Base-by-base conservation (phyloP, 2,329 filamentous ascomycete genomes). In the Fusarium duplospermum region DNA sequence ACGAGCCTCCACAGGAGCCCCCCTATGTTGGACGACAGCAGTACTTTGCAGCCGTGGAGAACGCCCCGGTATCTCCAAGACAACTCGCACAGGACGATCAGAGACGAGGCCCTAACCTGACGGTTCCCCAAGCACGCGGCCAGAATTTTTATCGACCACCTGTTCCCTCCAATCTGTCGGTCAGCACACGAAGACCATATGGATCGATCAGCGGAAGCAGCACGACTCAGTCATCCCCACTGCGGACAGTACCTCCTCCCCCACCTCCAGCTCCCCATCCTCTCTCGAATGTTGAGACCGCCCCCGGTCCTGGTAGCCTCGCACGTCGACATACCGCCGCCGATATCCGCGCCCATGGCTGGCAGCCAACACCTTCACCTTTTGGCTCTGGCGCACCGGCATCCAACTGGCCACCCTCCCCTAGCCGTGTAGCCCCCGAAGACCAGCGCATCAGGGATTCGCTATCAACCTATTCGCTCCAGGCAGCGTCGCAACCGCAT, bases 261-360 rank as follows among this genome's bases (percentile, higher is more conserved):
- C 91, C 92, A 60, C 87, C 87, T 72, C 87, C 83, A 73, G 89
- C 90, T 36, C 89, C 91, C 35, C 93, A 94, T 79, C 91, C 91
- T 36, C 86, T 92, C 22, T 89, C 92, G 20, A 86, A 89, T 66
- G 87, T 90, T 35, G 87, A 91, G 76, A 87, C 89, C 29, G 89
- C 90, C 36, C 90, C 92, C 45, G 89, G 90, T 66, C 90, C 92
- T 38, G 89, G 90, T 66, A 95, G 91, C 77, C 87, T 98, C 56
- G 90, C 91, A 52, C 92, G 96, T 72, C 91, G 96, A 70, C 96
- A 99, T 83, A 99, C 96, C 2, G 96, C 95, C 42, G 96, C 96
- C 67, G 96, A 99, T 81, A 98, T 99, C 76, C 92, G 96, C 62
- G 93, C 95, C 77, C 93, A 95, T 80, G 94, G 93, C 40, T 96